A percentile compares a stretch with the other conserved stretches of the same genome.
phyloP scores from a whole-genome alignment of 148 eudicot genomes.

The Cornus florida region DNA sequence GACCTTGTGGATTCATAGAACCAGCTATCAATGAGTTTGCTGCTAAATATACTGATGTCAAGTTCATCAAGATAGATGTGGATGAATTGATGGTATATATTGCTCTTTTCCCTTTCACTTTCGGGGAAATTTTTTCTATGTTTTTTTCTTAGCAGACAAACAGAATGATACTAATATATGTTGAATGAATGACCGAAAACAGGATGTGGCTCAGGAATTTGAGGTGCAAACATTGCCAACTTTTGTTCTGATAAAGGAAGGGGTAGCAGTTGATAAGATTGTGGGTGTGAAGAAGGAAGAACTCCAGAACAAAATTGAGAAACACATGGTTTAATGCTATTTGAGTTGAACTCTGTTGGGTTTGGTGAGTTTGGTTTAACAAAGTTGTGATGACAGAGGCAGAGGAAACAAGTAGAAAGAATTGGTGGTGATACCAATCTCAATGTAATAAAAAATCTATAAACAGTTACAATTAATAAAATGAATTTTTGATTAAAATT shows the following conservation, averaged over 20 bases:
- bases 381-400: background rate
- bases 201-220: constrained; percentile 49
- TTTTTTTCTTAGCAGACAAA: background rate
- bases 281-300: constrained; percentile 52
- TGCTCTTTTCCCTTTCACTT: constrained; percentile 2
- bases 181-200: background rate
- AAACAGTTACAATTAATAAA: too few relatives aligned
- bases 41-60: constrained; percentile 42
- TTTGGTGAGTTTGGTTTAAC: too few relatives aligned
- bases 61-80: constrained; percentile 69
- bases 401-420: background rate
- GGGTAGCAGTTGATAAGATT: constrained; percentile 43
- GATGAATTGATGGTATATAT: constrained; percentile 60
- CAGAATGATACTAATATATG: background rate
- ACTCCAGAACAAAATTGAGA: constrained; percentile 50
- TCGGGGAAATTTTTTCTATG: background rate
- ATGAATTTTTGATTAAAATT: too few relatives aligned
- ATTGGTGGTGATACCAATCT: background rate
- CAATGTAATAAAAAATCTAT: background rate
- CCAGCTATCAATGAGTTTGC: constrained; percentile 58
- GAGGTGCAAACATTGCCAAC: constrained; percentile 50
- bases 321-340: constrained; percentile 19
- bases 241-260: constrained; percentile 45
- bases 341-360: background rate
- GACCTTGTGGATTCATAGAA: constrained; percentile 53